A percentile compares a stretch with the other conserved stretches of the same genome.
These are phyloP conservation scores for Penicillium rolfsii DNA, from an alignment of 2,329 filamentous ascomycete genomes.

Conservation along the genomic window DNA sequence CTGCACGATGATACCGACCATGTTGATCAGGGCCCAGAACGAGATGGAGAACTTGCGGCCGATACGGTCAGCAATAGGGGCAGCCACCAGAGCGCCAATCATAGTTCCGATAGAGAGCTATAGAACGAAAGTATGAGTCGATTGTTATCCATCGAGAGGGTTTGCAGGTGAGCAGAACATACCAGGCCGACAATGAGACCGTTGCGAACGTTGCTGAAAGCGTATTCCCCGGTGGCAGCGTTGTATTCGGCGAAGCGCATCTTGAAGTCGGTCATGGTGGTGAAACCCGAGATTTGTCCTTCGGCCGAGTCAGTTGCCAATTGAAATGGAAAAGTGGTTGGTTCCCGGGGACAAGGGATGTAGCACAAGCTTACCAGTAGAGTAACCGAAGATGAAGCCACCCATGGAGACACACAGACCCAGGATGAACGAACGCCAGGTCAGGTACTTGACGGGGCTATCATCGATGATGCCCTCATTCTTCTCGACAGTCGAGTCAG, in stretches of 20 bases:
- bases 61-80: slow-evolving; percentile 50
- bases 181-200: slow-evolving; percentile 52
- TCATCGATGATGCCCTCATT: slow-evolving; percentile 42
- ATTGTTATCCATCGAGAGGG: not conserved
- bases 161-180: slow-evolving; percentile 27
- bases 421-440: slow-evolving; percentile 48
- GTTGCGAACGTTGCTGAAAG: slow-evolving; percentile 50
- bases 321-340: not conserved
- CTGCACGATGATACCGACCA: slow-evolving; percentile 52
- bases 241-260: slow-evolving; percentile 44
- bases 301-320: slow-evolving; percentile 17
- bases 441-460: slow-evolving; percentile 48
- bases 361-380: slow-evolving; percentile 40
- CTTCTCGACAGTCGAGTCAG: slow-evolving; percentile 41
- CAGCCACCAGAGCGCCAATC: slow-evolving; percentile 48
- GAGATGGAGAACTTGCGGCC: slow-evolving; percentile 52
- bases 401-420: slow-evolving; percentile 53
- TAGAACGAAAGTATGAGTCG: not conserved
- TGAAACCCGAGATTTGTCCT: slow-evolving; percentile 52
- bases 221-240: slow-evolving; percentile 36
- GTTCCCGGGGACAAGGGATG: not conserved
- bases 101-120: slow-evolving; percentile 51
- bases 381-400: slow-evolving; percentile 53
- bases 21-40: slow-evolving; percentile 50
- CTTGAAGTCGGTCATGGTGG: slow-evolving; percentile 52